phyloP scores from a whole-genome alignment of 495 filamentous ascomycete species.

The Aspergillus incahuasiensis region DNA sequence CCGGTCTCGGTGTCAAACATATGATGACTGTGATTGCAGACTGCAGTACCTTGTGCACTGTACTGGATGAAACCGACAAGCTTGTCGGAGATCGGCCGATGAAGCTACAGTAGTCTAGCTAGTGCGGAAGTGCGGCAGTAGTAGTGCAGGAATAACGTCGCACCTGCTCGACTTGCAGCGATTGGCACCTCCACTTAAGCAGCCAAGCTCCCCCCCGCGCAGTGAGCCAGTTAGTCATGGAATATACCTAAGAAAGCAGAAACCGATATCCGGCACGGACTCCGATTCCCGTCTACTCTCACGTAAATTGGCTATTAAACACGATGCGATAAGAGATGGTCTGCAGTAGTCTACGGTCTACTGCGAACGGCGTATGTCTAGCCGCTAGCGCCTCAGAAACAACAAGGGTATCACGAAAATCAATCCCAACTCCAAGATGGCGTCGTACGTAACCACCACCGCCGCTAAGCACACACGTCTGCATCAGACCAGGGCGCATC shows the following conservation, averaged over 20 bases:
- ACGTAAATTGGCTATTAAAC: background rate
- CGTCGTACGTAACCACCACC: background rate
- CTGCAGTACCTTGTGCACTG: background rate
- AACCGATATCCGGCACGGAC: background rate
- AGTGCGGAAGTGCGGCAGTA: too few species aligned
- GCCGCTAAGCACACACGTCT: background rate
- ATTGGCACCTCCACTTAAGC: conserved; percentile 3
- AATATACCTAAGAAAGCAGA: too few species aligned
- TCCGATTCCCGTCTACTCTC: background rate
- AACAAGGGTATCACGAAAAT: conserved; percentile 22
- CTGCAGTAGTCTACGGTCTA: background rate
- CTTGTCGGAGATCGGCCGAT: conserved; percentile 2
- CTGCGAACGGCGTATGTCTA: background rate
- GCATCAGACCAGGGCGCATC: conserved; percentile 27
- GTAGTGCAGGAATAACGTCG: conserved; percentile 2
- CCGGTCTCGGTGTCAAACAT: background rate
- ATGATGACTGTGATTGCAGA: background rate
- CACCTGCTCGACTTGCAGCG: background rate
- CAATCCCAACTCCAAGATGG: conserved; percentile 7
- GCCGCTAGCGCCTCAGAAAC: background rate
- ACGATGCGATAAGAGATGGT: background rate
- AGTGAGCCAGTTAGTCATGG: background rate
- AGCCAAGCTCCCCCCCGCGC: background rate
- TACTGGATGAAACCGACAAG: background rate
- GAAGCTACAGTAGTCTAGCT: background rate